Evolutionary conservation across 2,329 filamentous ascomycete species (phyloP).

Genomic region (Mollisia scopiformis): DNA sequence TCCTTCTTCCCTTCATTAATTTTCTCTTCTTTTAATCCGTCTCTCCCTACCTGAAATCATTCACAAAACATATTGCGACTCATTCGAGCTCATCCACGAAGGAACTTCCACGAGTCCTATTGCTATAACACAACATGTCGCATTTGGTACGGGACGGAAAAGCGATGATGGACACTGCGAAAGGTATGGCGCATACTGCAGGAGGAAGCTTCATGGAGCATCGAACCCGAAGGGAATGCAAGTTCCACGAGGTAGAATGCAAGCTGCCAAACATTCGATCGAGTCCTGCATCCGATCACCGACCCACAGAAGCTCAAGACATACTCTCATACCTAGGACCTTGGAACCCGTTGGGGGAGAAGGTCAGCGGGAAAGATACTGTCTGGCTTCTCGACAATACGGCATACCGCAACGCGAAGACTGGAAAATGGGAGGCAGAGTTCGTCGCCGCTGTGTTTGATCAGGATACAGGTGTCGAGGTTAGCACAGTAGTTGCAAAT

Average conservation of each 20-base stretch:
- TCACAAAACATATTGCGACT: no score
- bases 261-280: constrained; percentile 44
- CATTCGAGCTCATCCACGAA: no score
- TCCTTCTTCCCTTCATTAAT: not conserved
- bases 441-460: constrained; percentile 84
- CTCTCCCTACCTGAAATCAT: no score
- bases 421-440: constrained; percentile 73
- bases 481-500: constrained; percentile 70
- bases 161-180: constrained; percentile 9
- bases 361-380: constrained; percentile 63
- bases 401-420: constrained; percentile 62
- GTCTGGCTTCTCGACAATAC: constrained; percentile 94
- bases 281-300: constrained; percentile 31
- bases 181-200: not conserved
- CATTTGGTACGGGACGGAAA: constrained; percentile 16
- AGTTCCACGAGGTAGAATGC: constrained; percentile 54
- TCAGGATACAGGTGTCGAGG: constrained; percentile 66
- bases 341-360: constrained; percentile 59
- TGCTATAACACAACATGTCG: constrained; percentile 17
- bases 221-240: constrained; percentile 50
- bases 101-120: no score
- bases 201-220: constrained; percentile 46
- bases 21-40: not conserved
- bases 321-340: constrained; percentile 54
- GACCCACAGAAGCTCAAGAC: constrained; percentile 32